Evolutionary conservation across 2,329 filamentous ascomycete species (phyloP), one percentile per base, ranked within the genome.

Genomic region (Calycina herbarum): DNA sequence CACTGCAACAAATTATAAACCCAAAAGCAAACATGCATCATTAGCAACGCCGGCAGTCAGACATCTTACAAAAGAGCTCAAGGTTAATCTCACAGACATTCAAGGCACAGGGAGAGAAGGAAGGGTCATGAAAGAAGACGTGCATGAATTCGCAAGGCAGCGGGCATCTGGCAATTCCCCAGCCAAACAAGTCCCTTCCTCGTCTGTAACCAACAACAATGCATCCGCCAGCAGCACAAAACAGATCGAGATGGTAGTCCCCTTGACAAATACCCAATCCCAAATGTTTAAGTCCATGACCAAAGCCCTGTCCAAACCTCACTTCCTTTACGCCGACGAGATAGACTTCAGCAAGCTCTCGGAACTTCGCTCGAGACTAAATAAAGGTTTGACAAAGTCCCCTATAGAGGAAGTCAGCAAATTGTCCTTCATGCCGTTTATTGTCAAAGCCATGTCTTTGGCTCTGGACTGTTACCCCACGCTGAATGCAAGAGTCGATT

Each of bases 271-370:
- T 45, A 90, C 92, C 15, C 94, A 98, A 79, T 84, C 86, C 45
- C 90, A 93, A 76, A 99, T 99, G 95, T 98, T 97, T 87, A 97
- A 96, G 81, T 86, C 89, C 67, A 99, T 99, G 95, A 97, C 94
- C 15, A 88, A 88, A 66, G 97, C 94, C 2, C 85, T 99, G 69
- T 86, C 80, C 61, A 98, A 97, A 73, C 95, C 95, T 0, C 95
- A 98, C 79, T 97, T 99, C 79, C 86, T 98, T 67, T 99, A 96
- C 80, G 90, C 93, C 48, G 93, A 97, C 78, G 92, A 94, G 76
- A 83, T 97, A 60, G 91, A 96, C 79, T 89, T 97, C 77, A 89
- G 90, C 56, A 82, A 85, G 48, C 85, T 99, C 4, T 87, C 88
- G 66, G 79, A 85, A 59, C 83, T 97, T 62, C 91, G 95, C 58